Conservation (phyloP, 805 yeast genomes). For the Sugiyamaella floridensis region DNA sequence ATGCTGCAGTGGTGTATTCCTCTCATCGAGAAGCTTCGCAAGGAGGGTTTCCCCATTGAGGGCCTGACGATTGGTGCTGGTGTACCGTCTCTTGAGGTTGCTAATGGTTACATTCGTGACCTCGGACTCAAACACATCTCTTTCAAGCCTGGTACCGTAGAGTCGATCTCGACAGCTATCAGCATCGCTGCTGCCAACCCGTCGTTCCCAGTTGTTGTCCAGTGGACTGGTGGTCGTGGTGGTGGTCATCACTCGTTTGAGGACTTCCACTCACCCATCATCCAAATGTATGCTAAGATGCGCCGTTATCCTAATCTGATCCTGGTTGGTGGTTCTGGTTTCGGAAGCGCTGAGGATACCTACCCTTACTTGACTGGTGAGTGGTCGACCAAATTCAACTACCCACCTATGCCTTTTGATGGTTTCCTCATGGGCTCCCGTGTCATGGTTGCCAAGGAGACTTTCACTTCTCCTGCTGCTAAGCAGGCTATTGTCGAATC, state of each 20-base stretch:
- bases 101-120: slow-evolving; percentile 88
- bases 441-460: slow-evolving; percentile 96
- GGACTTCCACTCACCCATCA: slow-evolving; percentile 96
- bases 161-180: slow-evolving; percentile 79
- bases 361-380: slow-evolving; percentile 96
- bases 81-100: slow-evolving; percentile 97
- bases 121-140: slow-evolving; percentile 91
- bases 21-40: slow-evolving; percentile 79
- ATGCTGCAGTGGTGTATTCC: slow-evolving; percentile 99
- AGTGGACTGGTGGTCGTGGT: slow-evolving; percentile 99
- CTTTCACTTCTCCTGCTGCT: slow-evolving; percentile 88
- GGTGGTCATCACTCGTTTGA: slow-evolving; percentile 99
- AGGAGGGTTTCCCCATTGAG: slow-evolving; percentile 90
- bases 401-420: slow-evolving; percentile 98
- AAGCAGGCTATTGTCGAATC: slow-evolving; percentile 86
- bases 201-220: slow-evolving; percentile 89
- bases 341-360: slow-evolving; percentile 94
- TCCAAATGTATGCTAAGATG: slow-evolving; percentile 91
- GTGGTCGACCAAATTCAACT: slow-evolving; percentile 82
- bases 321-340: slow-evolving; percentile 95
- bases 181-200: slow-evolving; percentile 95
- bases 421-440: slow-evolving; percentile 95
- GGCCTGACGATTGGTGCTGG: slow-evolving; percentile 98
- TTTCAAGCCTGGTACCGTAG: slow-evolving; percentile 96
- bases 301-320: slow-evolving; percentile 87